These are phyloP conservation scores for Dendrothele bispora DNA, from an alignment of 768 basidiomycete genomes.

Conservation along the genomic window DNA sequence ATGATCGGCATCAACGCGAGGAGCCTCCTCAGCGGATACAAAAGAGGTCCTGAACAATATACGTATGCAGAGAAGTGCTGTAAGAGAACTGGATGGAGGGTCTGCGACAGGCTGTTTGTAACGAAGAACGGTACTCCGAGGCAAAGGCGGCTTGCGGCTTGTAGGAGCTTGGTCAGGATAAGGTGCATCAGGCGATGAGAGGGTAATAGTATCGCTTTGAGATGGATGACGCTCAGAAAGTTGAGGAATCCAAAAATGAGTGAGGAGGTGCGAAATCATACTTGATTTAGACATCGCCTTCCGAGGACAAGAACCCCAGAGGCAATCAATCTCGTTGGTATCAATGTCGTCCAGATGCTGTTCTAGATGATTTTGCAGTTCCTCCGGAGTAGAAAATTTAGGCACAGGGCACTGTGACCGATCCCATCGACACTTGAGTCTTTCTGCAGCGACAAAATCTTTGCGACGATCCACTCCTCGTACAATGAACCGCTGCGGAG, in stretches of 20 bases:
- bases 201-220: constrained; percentile 72
- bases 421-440: constrained; percentile 80
- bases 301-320: constrained; percentile 71
- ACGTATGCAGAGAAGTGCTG: constrained; percentile 80
- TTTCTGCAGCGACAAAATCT: constrained; percentile 54
- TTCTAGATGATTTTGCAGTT: constrained; percentile 73
- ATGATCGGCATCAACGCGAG: constrained; percentile 77
- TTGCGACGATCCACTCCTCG: constrained; percentile 77
- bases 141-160: constrained; percentile 65
- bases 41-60: constrained; percentile 82
- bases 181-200: constrained; percentile 53
- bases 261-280: constrained; percentile 59
- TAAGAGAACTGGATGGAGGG: constrained; percentile 73
- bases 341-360: constrained; percentile 51
- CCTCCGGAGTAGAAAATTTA: constrained; percentile 52
- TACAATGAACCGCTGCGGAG: constrained; percentile 80
- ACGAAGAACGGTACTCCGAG: constrained; percentile 59
- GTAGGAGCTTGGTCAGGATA: constrained; percentile 68
- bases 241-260: constrained; percentile 65
- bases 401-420: constrained; percentile 51
- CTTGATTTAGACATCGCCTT: constrained; percentile 42
- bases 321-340: constrained; percentile 50
- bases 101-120: constrained; percentile 61
- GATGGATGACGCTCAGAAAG: constrained; percentile 60
- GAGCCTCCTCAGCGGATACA: constrained; percentile 63